Conservation (phyloP, 257 asterid genomes). For the Solanum appendiculatum region DNA sequence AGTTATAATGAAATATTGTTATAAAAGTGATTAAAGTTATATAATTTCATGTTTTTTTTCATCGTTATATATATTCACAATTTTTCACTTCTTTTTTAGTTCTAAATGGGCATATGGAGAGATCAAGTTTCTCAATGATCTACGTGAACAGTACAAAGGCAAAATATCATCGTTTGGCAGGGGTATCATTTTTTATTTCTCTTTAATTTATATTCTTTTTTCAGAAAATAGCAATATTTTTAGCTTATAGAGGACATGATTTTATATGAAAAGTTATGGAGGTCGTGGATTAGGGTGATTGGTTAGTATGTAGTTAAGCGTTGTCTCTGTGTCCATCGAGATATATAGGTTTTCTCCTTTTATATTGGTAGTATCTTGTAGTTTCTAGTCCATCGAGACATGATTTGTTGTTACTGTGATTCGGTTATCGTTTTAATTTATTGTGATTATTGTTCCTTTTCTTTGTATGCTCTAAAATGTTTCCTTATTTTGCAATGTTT, state of each 20-base stretch:
- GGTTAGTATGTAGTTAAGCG: not conserved
- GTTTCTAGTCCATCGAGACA: not conserved
- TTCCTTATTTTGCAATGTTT: too few relatives aligned
- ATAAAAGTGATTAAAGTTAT: not conserved
- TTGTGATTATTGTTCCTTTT: too few relatives aligned
- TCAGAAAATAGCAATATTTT: not conserved
- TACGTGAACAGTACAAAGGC: not conserved
- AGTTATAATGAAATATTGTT: not conserved
- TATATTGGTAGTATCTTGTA: too few relatives aligned
- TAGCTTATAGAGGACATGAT: not conserved
- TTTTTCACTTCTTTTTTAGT: not conserved
- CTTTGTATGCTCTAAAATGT: not conserved
- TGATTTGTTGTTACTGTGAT: not conserved
- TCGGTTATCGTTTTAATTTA: too few relatives aligned
- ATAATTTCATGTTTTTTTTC: not conserved
- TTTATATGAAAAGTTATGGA: not conserved
- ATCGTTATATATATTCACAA: not conserved
- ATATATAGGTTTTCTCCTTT: not conserved
- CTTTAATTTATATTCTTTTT: not conserved
- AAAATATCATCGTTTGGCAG: accelerated
- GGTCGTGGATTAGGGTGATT: not conserved
- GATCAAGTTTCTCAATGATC: not conserved
- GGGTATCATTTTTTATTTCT: not conserved
- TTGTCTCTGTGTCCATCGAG: too few relatives aligned
- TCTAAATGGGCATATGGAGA: not conserved